Evolutionary conservation across 176 grass and related monocot species (phyloP).

Genomic region (Juncus inflexus): DNA sequence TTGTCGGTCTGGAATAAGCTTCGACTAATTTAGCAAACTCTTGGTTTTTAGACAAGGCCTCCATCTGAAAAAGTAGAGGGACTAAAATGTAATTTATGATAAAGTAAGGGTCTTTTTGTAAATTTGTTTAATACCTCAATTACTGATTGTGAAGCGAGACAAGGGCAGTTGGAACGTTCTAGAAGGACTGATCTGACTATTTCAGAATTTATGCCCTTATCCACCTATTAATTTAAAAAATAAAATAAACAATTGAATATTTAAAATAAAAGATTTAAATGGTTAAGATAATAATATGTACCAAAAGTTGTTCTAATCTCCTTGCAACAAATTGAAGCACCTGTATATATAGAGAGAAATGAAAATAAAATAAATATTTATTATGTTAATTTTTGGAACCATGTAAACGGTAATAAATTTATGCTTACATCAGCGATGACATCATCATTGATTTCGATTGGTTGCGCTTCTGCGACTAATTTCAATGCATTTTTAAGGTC

Average conservation of each 20-base stretch:
- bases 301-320: constrained; percentile 93
- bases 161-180: constrained; percentile 81
- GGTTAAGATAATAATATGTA: constrained; percentile 30
- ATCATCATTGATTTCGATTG: constrained; percentile 47
- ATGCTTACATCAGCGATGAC: constrained; percentile 62
- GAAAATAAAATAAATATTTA: constrained; percentile 17
- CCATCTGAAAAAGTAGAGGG: constrained; percentile 49
- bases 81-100: constrained; percentile 14
- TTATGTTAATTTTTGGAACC: constrained; percentile 1
- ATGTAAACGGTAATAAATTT: neutral
- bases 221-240: constrained; percentile 48
- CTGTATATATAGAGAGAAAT: constrained; percentile 38
- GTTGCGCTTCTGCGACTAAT: constrained; percentile 60
- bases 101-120: neutral
- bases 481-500: constrained; percentile 63
- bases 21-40: constrained; percentile 73
- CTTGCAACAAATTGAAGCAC: constrained; percentile 75
- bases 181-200: constrained; percentile 77
- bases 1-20: constrained; percentile 72
- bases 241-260: neutral
- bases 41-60: constrained; percentile 60
- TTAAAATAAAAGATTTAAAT: neutral
- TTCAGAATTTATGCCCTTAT: constrained; percentile 71
- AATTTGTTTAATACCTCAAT: constrained; percentile 50
- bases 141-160: constrained; percentile 62